Evolutionary conservation across 495 filamentous ascomycete genomes (phyloP), one percentile per base, ranked within the genome.

Genomic region (Alectoria sarmentosa): DNA sequence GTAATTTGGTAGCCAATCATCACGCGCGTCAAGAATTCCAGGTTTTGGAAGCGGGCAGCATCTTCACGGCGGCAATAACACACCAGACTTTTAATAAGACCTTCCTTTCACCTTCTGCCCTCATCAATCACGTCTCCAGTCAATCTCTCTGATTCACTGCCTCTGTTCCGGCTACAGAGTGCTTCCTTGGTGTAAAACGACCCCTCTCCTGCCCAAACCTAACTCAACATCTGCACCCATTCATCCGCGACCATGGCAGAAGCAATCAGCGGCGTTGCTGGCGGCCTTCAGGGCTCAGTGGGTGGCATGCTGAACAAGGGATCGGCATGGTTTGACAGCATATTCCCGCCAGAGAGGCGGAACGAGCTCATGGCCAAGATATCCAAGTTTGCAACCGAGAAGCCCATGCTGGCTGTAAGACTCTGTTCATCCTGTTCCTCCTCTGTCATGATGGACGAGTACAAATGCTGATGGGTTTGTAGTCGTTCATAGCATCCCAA

Each of bases 401-500:
- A 68, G 56, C 70, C 70, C 15, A 64, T 62, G 63, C 61, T 72
- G 49, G 70, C 70, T 39, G 70, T 72, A 62, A 32, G 69, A 19
- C 11, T 28, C 58, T 19, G n/a, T 44, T 36, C 21, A 9, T 38
- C n/a, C 34, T n/a, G 10, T n/a, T 23, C 30, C 2, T 8, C 10
- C 21, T 48, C 55, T 23, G 21, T 39, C 21, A 23, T 30, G 8
- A 21, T 11, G n/a, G 4, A 37, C 10, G 10, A 10, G 5, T 10
- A n/a, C 41, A 19, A 8, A 6, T 39, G 11, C 34, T 34, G 38
- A 34, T 17, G 5, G 3, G 1, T 2, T 19, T 17, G 30, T 34
- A 72, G 70, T 66, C 82, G 58, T 86, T 89, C 71, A 67, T 88
- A 54, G 72, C 79, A 49, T 76, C 76, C 13, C 84, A 89, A 67